Evolutionary conservation across 352 stramenopile genomes (phyloP).

Genomic region (Peronospora tabacina): DNA sequence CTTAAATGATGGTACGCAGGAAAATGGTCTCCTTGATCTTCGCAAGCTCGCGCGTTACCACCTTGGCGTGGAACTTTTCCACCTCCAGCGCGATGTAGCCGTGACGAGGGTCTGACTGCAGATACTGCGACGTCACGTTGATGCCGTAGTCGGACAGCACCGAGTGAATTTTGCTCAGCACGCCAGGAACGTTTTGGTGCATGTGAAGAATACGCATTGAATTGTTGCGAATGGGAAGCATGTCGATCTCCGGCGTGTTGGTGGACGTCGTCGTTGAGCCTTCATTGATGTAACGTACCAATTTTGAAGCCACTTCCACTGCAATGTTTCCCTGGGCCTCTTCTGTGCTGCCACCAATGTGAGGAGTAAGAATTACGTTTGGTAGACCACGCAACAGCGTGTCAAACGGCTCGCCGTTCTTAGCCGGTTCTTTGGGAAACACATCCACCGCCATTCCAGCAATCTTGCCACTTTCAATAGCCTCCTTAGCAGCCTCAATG

Average conservation of each 20-base stretch:
- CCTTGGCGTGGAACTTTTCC: conserved; percentile 72
- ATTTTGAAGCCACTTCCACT: conserved; percentile 69
- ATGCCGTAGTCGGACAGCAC: conserved; percentile 78
- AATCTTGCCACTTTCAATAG: conserved; percentile 82
- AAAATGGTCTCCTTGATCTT: conserved; percentile 87
- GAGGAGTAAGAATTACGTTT: conserved; percentile 91
- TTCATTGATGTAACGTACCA: conserved; percentile 79
- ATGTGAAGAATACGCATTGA: conserved; percentile 84
- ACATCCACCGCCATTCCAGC: conserved; percentile 82
- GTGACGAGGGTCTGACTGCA: conserved; percentile 74
- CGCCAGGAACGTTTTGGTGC: conserved; percentile 80
- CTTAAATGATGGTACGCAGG: conserved; percentile 66
- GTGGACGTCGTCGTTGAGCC: conserved; percentile 70
- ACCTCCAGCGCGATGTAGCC: conserved; percentile 80
- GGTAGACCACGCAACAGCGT: conserved; percentile 85
- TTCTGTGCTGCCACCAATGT: conserved; percentile 93
- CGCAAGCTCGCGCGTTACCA: conserved; percentile 68
- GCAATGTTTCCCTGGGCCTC: conserved; percentile 92
- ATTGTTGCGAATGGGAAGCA: conserved; percentile 61
- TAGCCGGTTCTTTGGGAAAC: conserved; percentile 82
- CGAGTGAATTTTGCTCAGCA: conserved; percentile 81
- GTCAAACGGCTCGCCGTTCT: conserved; percentile 79
- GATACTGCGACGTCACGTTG: conserved; percentile 81
- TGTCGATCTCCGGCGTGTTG: conserved; percentile 78
- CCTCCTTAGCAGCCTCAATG: conserved; percentile 86